These are phyloP conservation scores for Yamadazyma paraphyllophila DNA, from an alignment of 805 yeast species.

Conservation along the genomic window DNA sequence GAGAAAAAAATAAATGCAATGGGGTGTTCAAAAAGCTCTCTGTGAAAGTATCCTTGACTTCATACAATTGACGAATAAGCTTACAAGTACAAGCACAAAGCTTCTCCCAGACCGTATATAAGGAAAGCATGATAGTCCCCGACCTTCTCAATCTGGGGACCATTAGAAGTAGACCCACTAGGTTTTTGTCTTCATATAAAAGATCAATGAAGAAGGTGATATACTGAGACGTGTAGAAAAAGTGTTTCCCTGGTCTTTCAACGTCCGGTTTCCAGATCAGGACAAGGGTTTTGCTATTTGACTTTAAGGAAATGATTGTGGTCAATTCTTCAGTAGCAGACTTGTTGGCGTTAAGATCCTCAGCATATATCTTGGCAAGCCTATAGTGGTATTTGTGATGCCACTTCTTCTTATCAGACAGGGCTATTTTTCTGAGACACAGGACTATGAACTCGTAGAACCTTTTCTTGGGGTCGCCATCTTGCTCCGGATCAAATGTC, in stretches of 20 bases:
- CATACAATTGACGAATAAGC: constrained; percentile 46
- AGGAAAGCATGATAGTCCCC: constrained; percentile 70
- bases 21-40: constrained; percentile 51
- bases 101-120: constrained; percentile 64
- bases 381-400: constrained; percentile 82
- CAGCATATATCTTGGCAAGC: constrained; percentile 59
- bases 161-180: constrained; percentile 56
- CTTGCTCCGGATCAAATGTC: constrained; percentile 1
- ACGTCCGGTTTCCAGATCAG: constrained; percentile 91
- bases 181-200: constrained; percentile 51
- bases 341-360: constrained; percentile 50
- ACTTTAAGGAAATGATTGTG: constrained; percentile 59
- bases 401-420: constrained; percentile 82
- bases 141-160: constrained; percentile 75
- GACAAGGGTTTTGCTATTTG: constrained; percentile 67
- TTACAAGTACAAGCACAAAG: constrained; percentile 51
- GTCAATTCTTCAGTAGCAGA: constrained; percentile 66
- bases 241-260: constrained; percentile 93
- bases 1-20: constrained; percentile 42
- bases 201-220: constrained; percentile 60
- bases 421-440: constrained; percentile 46
- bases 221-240: constrained; percentile 71
- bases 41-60: constrained; percentile 45
- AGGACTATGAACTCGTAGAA: constrained; percentile 43
- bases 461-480: constrained; percentile 6